These are phyloP conservation scores for Wickerhamiella dianesei DNA, from an alignment of 805 yeast genomes.

Conservation along the genomic window DNA sequence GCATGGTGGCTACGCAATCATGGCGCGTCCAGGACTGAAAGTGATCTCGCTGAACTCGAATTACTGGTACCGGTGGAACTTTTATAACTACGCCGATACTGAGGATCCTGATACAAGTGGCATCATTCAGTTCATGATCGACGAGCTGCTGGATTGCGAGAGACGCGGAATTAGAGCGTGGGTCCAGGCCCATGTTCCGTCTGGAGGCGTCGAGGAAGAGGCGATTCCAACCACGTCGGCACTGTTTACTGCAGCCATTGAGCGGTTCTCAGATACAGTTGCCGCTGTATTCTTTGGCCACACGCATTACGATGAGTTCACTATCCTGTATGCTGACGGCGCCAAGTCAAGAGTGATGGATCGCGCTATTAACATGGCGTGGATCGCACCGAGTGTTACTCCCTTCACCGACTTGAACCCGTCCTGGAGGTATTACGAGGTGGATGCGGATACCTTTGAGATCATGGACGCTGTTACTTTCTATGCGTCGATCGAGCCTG, in stretches of 20 bases:
- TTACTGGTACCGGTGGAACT: slow-evolving; percentile 48
- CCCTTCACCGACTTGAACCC: slow-evolving; percentile 48
- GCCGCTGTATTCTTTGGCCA: slow-evolving; percentile 59
- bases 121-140: slow-evolving; percentile 42
- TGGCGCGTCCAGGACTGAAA: slow-evolving; percentile 41
- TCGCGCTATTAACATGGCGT: slow-evolving; percentile 40
- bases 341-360: slow-evolving; percentile 31
- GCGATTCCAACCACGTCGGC: slow-evolving; percentile 47
- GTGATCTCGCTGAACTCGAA: slow-evolving; percentile 51
- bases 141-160: slow-evolving; percentile 47
- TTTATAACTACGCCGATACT: slow-evolving; percentile 39
- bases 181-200: slow-evolving; percentile 56
- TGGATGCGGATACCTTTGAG: slow-evolving; percentile 44
- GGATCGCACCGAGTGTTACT: slow-evolving; percentile 51
- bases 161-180: slow-evolving; percentile 46
- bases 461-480: slow-evolving; percentile 45
- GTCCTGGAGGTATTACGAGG: slow-evolving; percentile 55
- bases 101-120: slow-evolving; percentile 45
- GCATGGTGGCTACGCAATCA: slow-evolving; percentile 46
- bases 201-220: slow-evolving; percentile 33
- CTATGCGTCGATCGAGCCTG: slow-evolving; percentile 35
- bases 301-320: slow-evolving; percentile 54
- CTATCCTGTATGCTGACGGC: slow-evolving; percentile 38
- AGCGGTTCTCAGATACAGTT: slow-evolving; percentile 51
- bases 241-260: slow-evolving; percentile 40